Percentiles rank a stretch among this genome's conserved stretches.
Evolutionary conservation across 805 yeast genomes (phyloP).

Genomic region (Teunomyces atbi): DNA sequence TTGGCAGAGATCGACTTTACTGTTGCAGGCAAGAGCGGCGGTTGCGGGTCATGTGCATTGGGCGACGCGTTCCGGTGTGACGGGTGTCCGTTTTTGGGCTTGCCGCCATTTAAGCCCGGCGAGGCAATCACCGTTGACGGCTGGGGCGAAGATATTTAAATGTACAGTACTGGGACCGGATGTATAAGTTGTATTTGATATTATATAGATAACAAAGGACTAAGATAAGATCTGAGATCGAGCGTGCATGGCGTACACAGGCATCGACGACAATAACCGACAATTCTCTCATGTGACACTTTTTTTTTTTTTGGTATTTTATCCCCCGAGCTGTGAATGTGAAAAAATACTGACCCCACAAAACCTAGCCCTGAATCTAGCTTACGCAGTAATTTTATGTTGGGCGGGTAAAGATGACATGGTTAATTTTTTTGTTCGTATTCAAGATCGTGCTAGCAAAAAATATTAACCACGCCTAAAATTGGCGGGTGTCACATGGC

Average conservation of each 20-base stretch:
- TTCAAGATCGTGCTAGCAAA: not conserved
- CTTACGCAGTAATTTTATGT: not conserved
- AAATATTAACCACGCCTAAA: not conserved
- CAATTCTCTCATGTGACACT: not conserved
- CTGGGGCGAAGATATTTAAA: slow-evolving; percentile 71
- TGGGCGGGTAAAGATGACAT: not conserved
- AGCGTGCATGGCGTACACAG: not conserved
- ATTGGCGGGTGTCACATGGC: not conserved
- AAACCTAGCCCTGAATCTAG: too few relatives aligned
- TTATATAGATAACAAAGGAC: not conserved
- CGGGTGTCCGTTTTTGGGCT: slow-evolving; percentile 95
- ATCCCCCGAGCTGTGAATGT: too few relatives aligned
- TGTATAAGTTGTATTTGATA: not conserved
- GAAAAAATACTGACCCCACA: too few relatives aligned
- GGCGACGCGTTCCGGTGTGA: slow-evolving; percentile 99
- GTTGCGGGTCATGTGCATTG: slow-evolving; percentile 94
- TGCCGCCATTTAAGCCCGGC: slow-evolving; percentile 98
- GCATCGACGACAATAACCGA: not conserved
- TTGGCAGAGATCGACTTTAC: slow-evolving; percentile 92
- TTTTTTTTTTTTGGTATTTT: not conserved
- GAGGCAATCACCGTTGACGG: slow-evolving; percentile 76
- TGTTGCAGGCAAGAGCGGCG: slow-evolving; percentile 94
- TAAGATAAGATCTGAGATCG: not conserved
- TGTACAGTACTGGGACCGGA: not conserved
- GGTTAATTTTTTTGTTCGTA: not conserved